Evolutionary conservation across 2,329 filamentous ascomycete genomes (phyloP), one percentile per base, ranked within the genome.

Genomic region (Penicillium sp.): DNA sequence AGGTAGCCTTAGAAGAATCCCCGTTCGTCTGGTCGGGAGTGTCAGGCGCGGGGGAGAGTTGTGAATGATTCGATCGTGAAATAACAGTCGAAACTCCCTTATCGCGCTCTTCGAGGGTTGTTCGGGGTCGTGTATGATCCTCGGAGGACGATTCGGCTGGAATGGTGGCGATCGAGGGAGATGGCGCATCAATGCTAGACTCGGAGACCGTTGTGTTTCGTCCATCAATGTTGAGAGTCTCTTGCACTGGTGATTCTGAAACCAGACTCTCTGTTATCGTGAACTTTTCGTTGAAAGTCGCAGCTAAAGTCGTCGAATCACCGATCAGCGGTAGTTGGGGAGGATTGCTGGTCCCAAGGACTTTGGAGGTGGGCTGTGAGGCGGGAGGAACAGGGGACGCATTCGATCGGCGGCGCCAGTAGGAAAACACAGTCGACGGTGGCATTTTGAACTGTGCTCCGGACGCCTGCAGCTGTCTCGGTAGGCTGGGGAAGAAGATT

Each of bases 401-500:
- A 63, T 69, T 73, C 38, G 71, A 73, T 57, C 75, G 75, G 65
- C 75, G 75, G 58, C 76, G 75, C 75, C 73, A 77, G 63, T 78
- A 78, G 29, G 75, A 76, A 63, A 78, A 78, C 51, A 78, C 76
- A 21, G 75, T 73, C 46, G 75, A 77, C 3, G 75, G 71, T 7
- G 74, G 68, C 76, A 78, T 78, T 64, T 29, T 70, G 52, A 56
- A 51, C 41, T 31, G 57, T 54, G 54, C 51, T 62, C 44, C 54
- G 56, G 49, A 53, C 64, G 67, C 65, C 53, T 51, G 57, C 63
- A 41, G 64, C 63, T 67, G 15, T 17, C 50, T 60, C 48, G 41
- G 31, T 54, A 41, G 54, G 30, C 8, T 66, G 55, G 64, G 46
- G 61, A 26, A 52, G 58, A 58, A 38, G 46, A 56, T 62, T 59